Evolutionary conservation across 2,329 filamentous ascomycete genomes (phyloP).

Genomic region (Phaeomoniella chlamydospora): DNA sequence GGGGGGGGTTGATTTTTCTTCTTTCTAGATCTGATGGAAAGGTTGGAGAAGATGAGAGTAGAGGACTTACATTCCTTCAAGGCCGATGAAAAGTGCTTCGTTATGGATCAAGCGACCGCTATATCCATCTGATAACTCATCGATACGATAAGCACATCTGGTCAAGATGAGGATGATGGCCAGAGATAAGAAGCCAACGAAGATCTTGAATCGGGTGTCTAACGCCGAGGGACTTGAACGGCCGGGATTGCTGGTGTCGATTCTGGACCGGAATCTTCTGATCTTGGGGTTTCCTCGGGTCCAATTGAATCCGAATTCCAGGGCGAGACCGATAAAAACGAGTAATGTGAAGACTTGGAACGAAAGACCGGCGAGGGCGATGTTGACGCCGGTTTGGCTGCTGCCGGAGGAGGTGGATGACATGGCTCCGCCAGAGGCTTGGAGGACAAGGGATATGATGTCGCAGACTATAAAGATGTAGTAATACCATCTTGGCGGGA

Average conservation of each 20-base stretch:
- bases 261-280: no score
- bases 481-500: constrained; percentile 19
- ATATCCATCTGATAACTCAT: constrained; percentile 53
- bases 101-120: constrained; percentile 40
- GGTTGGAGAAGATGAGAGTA: no score
- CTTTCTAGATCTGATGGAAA: no score
- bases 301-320: constrained; percentile 15
- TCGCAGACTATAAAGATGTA: constrained; percentile 27
- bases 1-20: no score
- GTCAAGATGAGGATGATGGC: constrained; percentile 51
- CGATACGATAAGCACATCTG: constrained; percentile 50
- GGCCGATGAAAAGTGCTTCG: constrained; percentile 41
- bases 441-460: constrained; percentile 24
- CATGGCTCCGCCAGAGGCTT: constrained; percentile 25
- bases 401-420: constrained; percentile 9
- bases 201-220: constrained; percentile 33
- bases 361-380: constrained; percentile 24
- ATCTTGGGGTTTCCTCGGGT: constrained; percentile 3
- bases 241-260: constrained; percentile 13
- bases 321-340: constrained; percentile 15
- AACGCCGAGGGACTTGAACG: no score
- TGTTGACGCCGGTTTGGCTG: constrained; percentile 18
- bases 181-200: constrained; percentile 39
- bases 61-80: constrained; percentile 30
- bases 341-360: constrained; percentile 26